Evolutionary conservation across 345 rosid species (phyloP).

Genomic region (Pseudoturritis turrita): DNA sequence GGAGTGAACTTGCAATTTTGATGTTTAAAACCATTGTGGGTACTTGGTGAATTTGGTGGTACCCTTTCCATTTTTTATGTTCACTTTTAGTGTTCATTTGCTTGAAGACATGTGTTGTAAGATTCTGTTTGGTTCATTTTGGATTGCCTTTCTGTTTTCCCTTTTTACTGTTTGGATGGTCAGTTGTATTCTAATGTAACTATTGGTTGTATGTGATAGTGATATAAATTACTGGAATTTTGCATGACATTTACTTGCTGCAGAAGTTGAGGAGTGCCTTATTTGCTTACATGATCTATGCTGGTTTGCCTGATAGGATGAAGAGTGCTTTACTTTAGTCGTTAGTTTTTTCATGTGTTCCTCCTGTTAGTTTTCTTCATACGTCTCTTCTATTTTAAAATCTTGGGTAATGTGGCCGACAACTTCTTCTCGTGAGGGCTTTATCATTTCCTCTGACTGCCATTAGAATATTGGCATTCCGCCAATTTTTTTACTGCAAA

Average conservation of each 20-base stretch:
- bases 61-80: background rate
- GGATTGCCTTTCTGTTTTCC: background rate
- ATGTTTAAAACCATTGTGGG: background rate
- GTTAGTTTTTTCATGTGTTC: conserved; percentile 2
- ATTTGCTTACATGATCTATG: conserved; percentile 10
- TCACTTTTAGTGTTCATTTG: background rate
- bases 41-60: background rate
- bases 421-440: background rate
- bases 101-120: background rate
- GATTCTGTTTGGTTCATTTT: background rate
- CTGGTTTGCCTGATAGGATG: conserved; percentile 15
- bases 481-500: background rate
- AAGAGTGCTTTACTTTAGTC: background rate
- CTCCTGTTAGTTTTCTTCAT: background rate
- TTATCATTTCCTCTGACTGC: background rate
- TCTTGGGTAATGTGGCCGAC: background rate
- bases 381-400: background rate
- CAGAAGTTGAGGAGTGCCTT: conserved; percentile 5
- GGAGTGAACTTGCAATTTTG: conserved; percentile 1
- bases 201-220: background rate
- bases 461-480: background rate
- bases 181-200: background rate
- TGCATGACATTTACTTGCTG: background rate
- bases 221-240: background rate
- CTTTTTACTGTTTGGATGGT: background rate